These are phyloP conservation scores for Colletotrichum trifolii DNA, from an alignment of 2,329 filamentous ascomycete species.

Conservation along the genomic window DNA sequence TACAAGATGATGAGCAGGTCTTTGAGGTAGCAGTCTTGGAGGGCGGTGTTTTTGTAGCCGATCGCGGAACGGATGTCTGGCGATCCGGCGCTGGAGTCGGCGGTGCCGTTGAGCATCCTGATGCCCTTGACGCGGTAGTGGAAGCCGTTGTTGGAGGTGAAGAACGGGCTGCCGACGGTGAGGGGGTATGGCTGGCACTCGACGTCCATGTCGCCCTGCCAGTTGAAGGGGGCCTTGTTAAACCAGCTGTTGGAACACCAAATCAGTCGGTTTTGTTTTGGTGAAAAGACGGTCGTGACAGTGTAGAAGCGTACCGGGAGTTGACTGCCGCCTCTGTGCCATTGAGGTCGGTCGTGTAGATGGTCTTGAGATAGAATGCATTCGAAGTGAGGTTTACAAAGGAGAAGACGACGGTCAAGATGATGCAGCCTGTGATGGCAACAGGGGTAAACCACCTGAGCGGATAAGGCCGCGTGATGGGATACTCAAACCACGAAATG, in stretches of 20 bases:
- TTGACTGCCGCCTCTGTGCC: neutral
- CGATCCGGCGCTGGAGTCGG: no score
- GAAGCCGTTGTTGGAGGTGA: neutral
- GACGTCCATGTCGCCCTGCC: neutral
- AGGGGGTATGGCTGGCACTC: conserved; percentile 7
- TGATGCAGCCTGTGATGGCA: neutral
- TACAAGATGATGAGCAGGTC: neutral
- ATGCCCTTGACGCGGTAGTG: neutral
- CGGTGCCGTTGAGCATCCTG: neutral
- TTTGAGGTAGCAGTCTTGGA: neutral
- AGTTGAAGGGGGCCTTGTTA: conserved; percentile 2
- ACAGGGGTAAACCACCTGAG: conserved; percentile 16
- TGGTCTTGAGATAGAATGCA: conserved; percentile 6
- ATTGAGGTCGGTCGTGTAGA: conserved; percentile 1
- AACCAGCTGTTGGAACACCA: conserved; percentile 1
- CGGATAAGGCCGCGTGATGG: neutral
- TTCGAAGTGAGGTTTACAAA: conserved; percentile 5
- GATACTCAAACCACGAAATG: conserved; percentile 7
- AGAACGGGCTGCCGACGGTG: conserved; percentile 5
- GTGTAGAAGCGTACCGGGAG: neutral
- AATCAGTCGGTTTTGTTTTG: neutral
- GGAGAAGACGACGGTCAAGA: conserved; percentile 2
- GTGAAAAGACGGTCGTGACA: neutral
- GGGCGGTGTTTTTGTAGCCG: conserved; percentile 3
- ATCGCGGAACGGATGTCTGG: neutral